Percentiles rank a stretch among this genome's conserved stretches.
These are phyloP conservation scores for Huiozyma naganishii DNA, from an alignment of 805 yeast genomes.

Conservation along the genomic window DNA sequence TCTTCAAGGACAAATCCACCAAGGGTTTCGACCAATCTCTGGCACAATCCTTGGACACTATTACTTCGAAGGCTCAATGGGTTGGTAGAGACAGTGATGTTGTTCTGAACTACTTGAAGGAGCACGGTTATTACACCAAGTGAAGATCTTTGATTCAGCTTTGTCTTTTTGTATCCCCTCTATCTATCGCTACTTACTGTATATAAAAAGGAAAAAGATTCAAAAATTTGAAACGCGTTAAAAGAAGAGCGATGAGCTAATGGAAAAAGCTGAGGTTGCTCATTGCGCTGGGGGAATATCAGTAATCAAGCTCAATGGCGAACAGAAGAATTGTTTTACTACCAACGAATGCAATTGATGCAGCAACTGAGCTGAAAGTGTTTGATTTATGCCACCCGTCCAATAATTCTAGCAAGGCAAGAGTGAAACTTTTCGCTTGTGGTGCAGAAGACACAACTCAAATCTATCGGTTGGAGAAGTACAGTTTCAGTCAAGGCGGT, in stretches of 20 bases:
- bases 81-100: slow-evolving; percentile 41
- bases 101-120: slow-evolving; percentile 39
- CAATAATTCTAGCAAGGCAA: slow-evolving; percentile 13
- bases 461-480: slow-evolving; percentile 13
- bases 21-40: slow-evolving; percentile 53
- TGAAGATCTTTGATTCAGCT: background rate
- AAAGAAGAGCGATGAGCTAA: background rate
- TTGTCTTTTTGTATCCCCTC: background rate
- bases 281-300: too few relatives aligned
- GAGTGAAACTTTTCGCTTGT: slow-evolving; percentile 9
- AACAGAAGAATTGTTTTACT: background rate
- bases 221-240: background rate
- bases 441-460: slow-evolving; percentile 1
- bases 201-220: too few relatives aligned
- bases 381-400: slow-evolving; percentile 24
- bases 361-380: background rate
- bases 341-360: background rate
- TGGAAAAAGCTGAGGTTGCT: too few relatives aligned
- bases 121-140: slow-evolving; percentile 18
- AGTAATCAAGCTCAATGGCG: too few relatives aligned
- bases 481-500: slow-evolving; percentile 19
- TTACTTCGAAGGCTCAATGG: slow-evolving; percentile 47
- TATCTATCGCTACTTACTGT: background rate
- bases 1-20: slow-evolving; percentile 42
- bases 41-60: slow-evolving; percentile 52